phyloP scores from a whole-genome alignment of 768 basidiomycete genomes.

The Mrakia gelida region DNA sequence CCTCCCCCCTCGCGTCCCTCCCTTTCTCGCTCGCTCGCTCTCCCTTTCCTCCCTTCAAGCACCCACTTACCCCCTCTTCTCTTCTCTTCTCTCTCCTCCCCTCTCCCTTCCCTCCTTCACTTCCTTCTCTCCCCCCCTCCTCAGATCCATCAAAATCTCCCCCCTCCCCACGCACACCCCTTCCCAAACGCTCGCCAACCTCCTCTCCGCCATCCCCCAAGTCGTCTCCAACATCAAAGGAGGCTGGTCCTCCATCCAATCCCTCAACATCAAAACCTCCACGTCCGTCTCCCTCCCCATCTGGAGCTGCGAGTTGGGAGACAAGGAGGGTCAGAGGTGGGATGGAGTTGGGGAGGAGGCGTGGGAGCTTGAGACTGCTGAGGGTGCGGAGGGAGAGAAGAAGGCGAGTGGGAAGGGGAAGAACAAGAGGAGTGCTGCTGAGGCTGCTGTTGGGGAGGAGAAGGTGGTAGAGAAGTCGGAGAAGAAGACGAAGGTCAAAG shows the following conservation, averaged over 20 bases:
- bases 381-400: neutral
- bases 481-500: conserved; percentile 34
- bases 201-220: conserved; percentile 70
- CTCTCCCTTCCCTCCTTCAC: neutral
- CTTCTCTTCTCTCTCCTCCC: conserved; percentile 4
- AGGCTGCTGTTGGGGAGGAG: neutral
- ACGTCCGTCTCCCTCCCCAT: conserved; percentile 80
- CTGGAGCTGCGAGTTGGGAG: conserved; percentile 75
- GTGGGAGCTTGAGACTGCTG: conserved; percentile 7
- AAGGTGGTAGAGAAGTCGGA: conserved; percentile 7
- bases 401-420: conserved; percentile 12
- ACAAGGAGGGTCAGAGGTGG: conserved; percentile 59
- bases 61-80: neutral
- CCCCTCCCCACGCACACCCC: conserved; percentile 61
- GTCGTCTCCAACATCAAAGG: conserved; percentile 66
- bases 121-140: neutral
- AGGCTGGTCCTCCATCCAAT: conserved; percentile 87
- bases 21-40: no score
- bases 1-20: no score
- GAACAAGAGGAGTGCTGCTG: conserved; percentile 24
- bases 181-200: conserved; percentile 70
- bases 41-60: neutral
- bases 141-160: conserved; percentile 78
- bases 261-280: conserved; percentile 83
- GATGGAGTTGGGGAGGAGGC: conserved; percentile 38